Conservation (phyloP, 768 basidiomycete genomes). For the Russula sp. region DNA sequence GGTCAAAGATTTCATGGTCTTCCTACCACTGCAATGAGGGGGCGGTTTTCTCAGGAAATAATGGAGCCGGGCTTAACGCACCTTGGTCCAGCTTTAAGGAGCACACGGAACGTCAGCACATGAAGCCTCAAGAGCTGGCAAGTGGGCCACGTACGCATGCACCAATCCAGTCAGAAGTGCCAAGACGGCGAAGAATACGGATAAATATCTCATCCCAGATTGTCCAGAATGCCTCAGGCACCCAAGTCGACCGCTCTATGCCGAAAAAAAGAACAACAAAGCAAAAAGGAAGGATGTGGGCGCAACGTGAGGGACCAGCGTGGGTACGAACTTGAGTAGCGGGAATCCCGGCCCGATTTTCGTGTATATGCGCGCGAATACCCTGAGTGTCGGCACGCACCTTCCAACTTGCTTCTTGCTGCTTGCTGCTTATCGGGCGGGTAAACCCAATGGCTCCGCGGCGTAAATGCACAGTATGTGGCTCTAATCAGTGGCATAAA, state of each 20-base stretch:
- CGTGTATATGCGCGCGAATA: background rate
- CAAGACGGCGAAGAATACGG: conserved; percentile 44
- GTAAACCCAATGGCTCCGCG: conserved; percentile 47
- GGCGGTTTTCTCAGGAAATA: background rate
- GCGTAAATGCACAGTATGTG: conserved; percentile 68
- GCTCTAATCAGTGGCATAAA: conserved; percentile 84
- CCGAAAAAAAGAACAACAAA: conserved; percentile 9
- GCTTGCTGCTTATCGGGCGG: background rate
- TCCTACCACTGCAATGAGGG: conserved; percentile 42
- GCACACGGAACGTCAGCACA: conserved; percentile 3
- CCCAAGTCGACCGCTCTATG: conserved; percentile 2
- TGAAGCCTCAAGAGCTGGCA: background rate
- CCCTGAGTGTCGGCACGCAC: no score
- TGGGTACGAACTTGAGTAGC: background rate
- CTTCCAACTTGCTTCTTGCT: background rate
- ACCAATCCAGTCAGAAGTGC: conserved; percentile 48
- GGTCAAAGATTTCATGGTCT: conserved; percentile 96
- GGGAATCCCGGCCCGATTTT: conserved; percentile 5
- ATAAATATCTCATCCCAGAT: conserved; percentile 45
- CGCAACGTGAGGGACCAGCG: no score
- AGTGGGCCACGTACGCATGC: conserved; percentile 48
- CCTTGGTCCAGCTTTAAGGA: conserved; percentile 62
- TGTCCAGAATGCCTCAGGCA: background rate
- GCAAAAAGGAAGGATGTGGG: background rate
- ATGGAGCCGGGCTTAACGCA: conserved; percentile 24